Percentiles rank a stretch among this genome's conserved stretches.
Evolutionary conservation across 2,329 filamentous ascomycete genomes (phyloP).

Genomic region (Balansia obtecta): DNA sequence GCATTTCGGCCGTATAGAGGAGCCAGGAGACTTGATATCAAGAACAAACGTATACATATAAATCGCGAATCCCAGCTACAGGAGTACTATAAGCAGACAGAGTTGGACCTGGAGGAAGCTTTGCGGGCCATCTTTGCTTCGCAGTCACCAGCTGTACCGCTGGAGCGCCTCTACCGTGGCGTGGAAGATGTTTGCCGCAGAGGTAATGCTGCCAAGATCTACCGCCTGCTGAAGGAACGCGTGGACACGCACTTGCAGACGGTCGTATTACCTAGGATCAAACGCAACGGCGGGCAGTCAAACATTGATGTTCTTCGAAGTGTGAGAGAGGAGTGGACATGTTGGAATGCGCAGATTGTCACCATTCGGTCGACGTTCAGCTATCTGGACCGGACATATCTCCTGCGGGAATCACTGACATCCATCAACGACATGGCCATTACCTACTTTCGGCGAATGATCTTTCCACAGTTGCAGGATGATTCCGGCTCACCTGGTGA

Average conservation of each 20-base stretch:
- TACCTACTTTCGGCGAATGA: slow-evolving; percentile 54
- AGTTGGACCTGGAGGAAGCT: slow-evolving; percentile 61
- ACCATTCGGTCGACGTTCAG: slow-evolving; percentile 82
- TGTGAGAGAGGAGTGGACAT: slow-evolving; percentile 51
- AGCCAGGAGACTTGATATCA: slow-evolving; percentile 80
- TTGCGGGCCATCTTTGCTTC: slow-evolving; percentile 61
- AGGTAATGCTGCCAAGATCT: slow-evolving; percentile 56
- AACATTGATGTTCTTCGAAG: slow-evolving; percentile 51
- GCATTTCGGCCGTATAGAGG: slow-evolving; percentile 62
- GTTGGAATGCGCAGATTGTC: slow-evolving; percentile 62
- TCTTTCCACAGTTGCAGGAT: slow-evolving; percentile 24
- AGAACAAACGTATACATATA: slow-evolving; percentile 65
- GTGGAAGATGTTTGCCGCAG: slow-evolving; percentile 86
- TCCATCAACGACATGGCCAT: slow-evolving; percentile 76
- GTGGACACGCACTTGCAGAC: slow-evolving; percentile 57
- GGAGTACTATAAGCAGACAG: slow-evolving; percentile 66
- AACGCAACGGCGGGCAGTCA: slow-evolving; percentile 34
- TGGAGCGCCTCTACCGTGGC: slow-evolving; percentile 80
- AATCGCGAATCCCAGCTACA: slow-evolving; percentile 49
- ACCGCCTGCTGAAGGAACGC: slow-evolving; percentile 49
- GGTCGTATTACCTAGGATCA: slow-evolving; percentile 43
- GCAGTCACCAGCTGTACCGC: slow-evolving; percentile 51
- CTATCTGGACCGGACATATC: slow-evolving; percentile 82
- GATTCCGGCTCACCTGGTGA: slow-evolving; percentile 12
- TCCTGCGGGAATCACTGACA: slow-evolving; percentile 57